A percentile compares a stretch with the other conserved stretches of the same genome.
Conservation (phyloP, 1,284 basidiomycete genomes). For the Testicularia cyperi region DNA sequence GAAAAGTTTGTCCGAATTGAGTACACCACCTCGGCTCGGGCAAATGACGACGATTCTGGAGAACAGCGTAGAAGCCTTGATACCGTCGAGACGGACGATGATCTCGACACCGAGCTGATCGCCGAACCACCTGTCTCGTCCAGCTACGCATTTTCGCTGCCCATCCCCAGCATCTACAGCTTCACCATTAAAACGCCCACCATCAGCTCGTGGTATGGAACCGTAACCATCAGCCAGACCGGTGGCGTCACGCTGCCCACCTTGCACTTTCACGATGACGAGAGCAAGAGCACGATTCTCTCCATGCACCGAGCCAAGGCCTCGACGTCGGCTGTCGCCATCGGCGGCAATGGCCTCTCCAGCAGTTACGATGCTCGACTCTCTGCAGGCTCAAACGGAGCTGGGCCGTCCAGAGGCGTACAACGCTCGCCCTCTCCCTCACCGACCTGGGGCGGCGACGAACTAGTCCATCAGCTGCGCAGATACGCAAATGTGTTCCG, state of each 20-base stretch:
- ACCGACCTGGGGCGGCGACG: constrained; percentile 64
- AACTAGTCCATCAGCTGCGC: constrained; percentile 63
- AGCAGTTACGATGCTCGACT: constrained; percentile 24
- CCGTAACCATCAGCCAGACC: constrained; percentile 73
- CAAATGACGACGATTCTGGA: constrained; percentile 11
- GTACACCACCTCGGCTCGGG: constrained; percentile 65
- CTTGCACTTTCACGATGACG: constrained; percentile 93
- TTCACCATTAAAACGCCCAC: constrained; percentile 72
- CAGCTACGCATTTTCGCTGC: constrained; percentile 91
- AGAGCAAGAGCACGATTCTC: constrained; percentile 40
- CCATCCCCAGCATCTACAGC: constrained; percentile 84
- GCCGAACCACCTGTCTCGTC: constrained; percentile 37
- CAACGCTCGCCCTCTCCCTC: constrained; percentile 10
- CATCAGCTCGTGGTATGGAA: constrained; percentile 71
- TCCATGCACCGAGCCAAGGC: constrained; percentile 31
- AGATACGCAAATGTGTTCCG: constrained; percentile 73
- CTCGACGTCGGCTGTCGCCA: constrained; percentile 6
- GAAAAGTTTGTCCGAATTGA: constrained; percentile 81
- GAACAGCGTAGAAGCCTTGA: constrained; percentile 65
- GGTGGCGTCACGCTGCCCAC: constrained; percentile 87
- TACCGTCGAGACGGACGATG: constrained; percentile 14
- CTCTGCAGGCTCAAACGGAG: constrained; percentile 1
- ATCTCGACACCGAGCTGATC: constrained; percentile 30
- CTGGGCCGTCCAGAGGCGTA: constrained; percentile 2
- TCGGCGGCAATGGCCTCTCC: constrained; percentile 18